Base-by-base conservation (phyloP, 257 asterid species). In the Salvia miltiorrhiza region DNA sequence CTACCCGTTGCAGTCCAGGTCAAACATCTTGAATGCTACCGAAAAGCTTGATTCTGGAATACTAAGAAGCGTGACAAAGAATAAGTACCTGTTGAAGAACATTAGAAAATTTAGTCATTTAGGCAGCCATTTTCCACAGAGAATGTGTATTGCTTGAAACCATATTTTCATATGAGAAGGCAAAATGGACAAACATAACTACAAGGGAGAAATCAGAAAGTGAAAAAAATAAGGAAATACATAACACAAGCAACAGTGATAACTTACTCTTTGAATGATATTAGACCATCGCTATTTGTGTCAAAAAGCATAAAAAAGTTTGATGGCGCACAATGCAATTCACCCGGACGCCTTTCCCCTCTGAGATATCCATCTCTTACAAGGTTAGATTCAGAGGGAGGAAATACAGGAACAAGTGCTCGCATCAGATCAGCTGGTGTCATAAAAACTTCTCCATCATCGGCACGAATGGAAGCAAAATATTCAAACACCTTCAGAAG, bases 391-490 rank as follows among this genome's bases (percentile, higher is more conserved):
- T 89, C 95, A 72, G 98, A 92, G 24, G 98, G 96, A 65, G 98
- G 98, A 76, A 92, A 92, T 48, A 92, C 98, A 65, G 98, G 98
- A 77, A 92, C 94, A 73, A 92, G 81, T 55, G 98, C 96, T 58
- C 98, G 88, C 98, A 92, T 89, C 76, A 92, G 78, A 85, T 92
- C 98, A 41, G 89, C 98, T 40, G 98, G 95, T 55, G 95, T 92
- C 98, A 92, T 92, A 75, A 80, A 84, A 68, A 63, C 69, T 75
- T 89, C 95, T 74, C 95, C 88, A 79, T 71, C 83, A 57, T 73
- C 52, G 62, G 81, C 75, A 64, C 77, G 73, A 53, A 79, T 59
- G 61, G 98, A 87, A 63, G 98, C 93, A 75, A 92, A 89, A 81
- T 92, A 92, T 71, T 83, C 92, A 69, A 92, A 92, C 61, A 89